A percentile compares a stretch with the other conserved stretches of the same genome.
Conservation (phyloP, 2,329 filamentous ascomycete genomes). For the Pseudogymnoascus sp. region DNA sequence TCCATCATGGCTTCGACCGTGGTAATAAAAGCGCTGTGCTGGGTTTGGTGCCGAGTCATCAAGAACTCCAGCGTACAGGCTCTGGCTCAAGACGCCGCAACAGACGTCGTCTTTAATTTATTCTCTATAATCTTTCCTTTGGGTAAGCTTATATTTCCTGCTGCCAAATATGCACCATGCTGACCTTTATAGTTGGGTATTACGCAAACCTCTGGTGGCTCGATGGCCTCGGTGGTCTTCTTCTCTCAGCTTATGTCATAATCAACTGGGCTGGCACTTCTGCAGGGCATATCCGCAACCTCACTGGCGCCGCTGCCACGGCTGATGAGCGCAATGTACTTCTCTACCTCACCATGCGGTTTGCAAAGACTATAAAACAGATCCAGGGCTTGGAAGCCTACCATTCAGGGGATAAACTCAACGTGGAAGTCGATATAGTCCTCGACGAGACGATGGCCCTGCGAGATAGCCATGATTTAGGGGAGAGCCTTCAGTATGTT, state of each 20-base stretch:
- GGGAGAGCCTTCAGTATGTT: slow-evolving; percentile 57
- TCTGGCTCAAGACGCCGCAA: slow-evolving; percentile 55
- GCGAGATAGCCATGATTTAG: slow-evolving; percentile 47
- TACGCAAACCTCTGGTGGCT: slow-evolving; percentile 57
- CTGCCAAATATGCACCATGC: background rate
- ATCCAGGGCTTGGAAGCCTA: slow-evolving; percentile 50
- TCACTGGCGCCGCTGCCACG: slow-evolving; percentile 49
- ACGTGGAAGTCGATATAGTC: slow-evolving; percentile 54
- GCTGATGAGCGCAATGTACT: slow-evolving; percentile 46
- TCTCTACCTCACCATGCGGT: slow-evolving; percentile 50
- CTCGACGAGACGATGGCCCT: slow-evolving; percentile 45
- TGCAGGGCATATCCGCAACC: slow-evolving; percentile 48
- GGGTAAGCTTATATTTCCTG: slow-evolving; percentile 16
- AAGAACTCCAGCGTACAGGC: slow-evolving; percentile 58
- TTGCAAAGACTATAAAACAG: slow-evolving; percentile 43
- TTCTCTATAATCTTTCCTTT: slow-evolving; percentile 54
- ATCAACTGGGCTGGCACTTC: slow-evolving; percentile 59
- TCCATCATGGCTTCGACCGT: slow-evolving; percentile 49
- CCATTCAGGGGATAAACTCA: slow-evolving; percentile 54
- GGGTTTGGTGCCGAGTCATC: slow-evolving; percentile 49
- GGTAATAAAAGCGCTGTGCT: slow-evolving; percentile 51
- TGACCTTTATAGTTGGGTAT: slow-evolving; percentile 39
- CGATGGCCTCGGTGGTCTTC: slow-evolving; percentile 50
- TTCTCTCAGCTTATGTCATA: slow-evolving; percentile 59
- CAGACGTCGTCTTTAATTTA: slow-evolving; percentile 56